Percentiles rank a stretch among this genome's conserved stretches.
Evolutionary conservation across 176 grass and related monocot genomes (phyloP).

Genomic region (Rhynchospora tenuis): DNA sequence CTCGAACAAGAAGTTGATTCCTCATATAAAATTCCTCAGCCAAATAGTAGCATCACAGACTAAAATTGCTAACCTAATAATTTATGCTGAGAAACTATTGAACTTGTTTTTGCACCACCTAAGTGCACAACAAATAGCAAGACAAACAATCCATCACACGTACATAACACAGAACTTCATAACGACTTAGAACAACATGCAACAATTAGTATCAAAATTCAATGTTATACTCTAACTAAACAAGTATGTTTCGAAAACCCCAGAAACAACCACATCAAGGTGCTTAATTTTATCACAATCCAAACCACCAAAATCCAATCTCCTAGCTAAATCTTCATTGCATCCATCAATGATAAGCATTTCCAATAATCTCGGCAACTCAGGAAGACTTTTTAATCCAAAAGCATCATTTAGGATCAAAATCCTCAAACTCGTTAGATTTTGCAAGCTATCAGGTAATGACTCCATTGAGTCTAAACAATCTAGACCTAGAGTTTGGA

Average conservation of each 20-base stretch:
- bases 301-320: neutral
- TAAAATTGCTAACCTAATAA: too few relatives aligned
- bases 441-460: neutral
- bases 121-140: too few relatives aligned
- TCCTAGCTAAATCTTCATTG: neutral
- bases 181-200: too few relatives aligned
- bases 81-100: too few relatives aligned
- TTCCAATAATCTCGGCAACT: slow-evolving; percentile 1
- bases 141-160: too few relatives aligned
- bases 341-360: neutral
- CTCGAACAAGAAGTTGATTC: too few relatives aligned
- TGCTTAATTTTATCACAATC: neutral
- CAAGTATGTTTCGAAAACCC: neutral
- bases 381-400: neutral
- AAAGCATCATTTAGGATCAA: neutral
- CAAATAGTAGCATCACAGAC: too few relatives aligned
- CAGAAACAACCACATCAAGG: neutral
- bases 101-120: too few relatives aligned
- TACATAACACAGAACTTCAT: too few relatives aligned
- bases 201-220: neutral
- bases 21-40: too few relatives aligned
- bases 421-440: neutral
- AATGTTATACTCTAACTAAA: neutral
- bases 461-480: neutral
- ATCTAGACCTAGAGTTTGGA: neutral